Evolutionary conservation across 2,329 filamentous ascomycete species (phyloP), one percentile per base, ranked within the genome.

Genomic region (Mollisia scopiformis): DNA sequence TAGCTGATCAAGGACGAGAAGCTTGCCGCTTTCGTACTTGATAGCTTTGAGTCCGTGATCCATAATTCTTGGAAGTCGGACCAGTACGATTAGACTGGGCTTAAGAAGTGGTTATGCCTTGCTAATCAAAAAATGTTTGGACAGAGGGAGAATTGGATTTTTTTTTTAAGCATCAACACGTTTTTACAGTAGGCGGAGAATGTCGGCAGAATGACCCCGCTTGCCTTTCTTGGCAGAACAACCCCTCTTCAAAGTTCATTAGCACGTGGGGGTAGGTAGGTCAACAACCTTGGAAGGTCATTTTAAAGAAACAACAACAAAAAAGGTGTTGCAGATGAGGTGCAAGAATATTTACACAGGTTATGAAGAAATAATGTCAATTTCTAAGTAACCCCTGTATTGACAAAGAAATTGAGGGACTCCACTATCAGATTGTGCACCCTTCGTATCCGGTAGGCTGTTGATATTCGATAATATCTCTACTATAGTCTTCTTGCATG

Each of bases 1-100:
- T n/a, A 95, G 86, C 78, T 95, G 91, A 75, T 95, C 90, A 57
- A 95, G 84, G 66, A 95, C 91, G 67, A 91, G 82, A 60, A 95
- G 82, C 74, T 84, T 84, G 67, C 90, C 90, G 55, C 87, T 83
- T 57, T 81, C 79, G 75, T 94, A 95, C 68, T 88, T 88, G 76
- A 95, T 92, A 11, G 91, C 91, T 77, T 93, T 84, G 50, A 95
- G 85, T 25, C 81, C 80, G 23, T 56, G 27, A 10, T 61, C 58
- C 58, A 57, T 61, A n/a, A 16, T 19, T 19, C 2, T 16, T 16
- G 13, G 13, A 3, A n/a, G 6, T 49, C 16, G 23, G 21, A n/a
- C 10, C 11, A 49, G 16, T 28, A 8, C 23, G 3, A 28, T 11
- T 49, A 49, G n/a, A n/a, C n/a, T 49, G 4, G 25, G 8, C 23